These are phyloP conservation scores for Chlorociboria aeruginascens DNA, from an alignment of 495 filamentous ascomycete genomes.

Conservation along the genomic window DNA sequence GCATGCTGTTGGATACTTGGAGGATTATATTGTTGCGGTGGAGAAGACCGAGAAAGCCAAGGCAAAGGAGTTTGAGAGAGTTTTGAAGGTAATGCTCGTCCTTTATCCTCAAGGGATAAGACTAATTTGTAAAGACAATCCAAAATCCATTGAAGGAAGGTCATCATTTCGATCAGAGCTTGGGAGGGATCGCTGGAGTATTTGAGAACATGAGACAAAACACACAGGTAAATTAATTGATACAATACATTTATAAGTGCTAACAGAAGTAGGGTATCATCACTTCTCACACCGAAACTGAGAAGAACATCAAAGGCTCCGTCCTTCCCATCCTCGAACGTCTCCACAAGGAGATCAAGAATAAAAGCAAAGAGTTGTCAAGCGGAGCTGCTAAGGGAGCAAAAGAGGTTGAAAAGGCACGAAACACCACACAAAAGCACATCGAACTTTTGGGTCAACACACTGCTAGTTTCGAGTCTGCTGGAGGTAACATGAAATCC, in stretches of 20 bases:
- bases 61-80: slow-evolving; percentile 90
- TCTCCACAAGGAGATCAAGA: slow-evolving; percentile 91
- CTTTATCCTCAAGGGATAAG: not conserved
- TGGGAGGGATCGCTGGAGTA: slow-evolving; percentile 73
- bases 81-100: slow-evolving; percentile 56
- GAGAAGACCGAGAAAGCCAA: slow-evolving; percentile 76
- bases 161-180: slow-evolving; percentile 78
- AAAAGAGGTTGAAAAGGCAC: slow-evolving; percentile 85
- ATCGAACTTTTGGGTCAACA: slow-evolving; percentile 87
- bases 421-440: slow-evolving; percentile 79
- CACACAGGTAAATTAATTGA: slow-evolving; percentile 49
- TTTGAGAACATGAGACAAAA: slow-evolving; percentile 91
- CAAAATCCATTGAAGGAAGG: slow-evolving; percentile 75
- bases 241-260: not conserved
- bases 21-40: slow-evolving; percentile 73
- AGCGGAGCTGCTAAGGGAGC: slow-evolving; percentile 74
- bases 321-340: slow-evolving; percentile 82
- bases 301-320: slow-evolving; percentile 69
- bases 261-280: slow-evolving; percentile 48
- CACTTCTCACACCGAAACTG: slow-evolving; percentile 77
- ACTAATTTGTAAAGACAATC: slow-evolving; percentile 46
- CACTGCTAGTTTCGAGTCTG: slow-evolving; percentile 61
- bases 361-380: slow-evolving; percentile 77
- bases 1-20: slow-evolving; percentile 79
- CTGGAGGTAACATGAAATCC: slow-evolving; percentile 51